Conservation (phyloP, 2,329 filamentous ascomycete species). For the Pyrenophora graminea region DNA sequence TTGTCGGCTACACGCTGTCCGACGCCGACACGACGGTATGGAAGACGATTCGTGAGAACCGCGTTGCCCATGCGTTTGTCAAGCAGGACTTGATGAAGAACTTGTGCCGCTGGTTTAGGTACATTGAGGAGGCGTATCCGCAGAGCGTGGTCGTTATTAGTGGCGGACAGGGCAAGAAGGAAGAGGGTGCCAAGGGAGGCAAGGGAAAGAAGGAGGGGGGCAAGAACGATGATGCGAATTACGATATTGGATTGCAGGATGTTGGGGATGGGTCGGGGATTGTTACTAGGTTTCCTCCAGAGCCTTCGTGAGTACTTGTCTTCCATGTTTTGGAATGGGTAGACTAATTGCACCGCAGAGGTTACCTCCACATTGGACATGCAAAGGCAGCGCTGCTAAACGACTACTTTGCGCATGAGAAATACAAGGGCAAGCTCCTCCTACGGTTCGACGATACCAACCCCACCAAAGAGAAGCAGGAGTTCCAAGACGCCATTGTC, state of each 20-base stretch:
- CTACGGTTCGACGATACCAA: conserved; percentile 98
- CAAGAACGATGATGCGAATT: conserved; percentile 82
- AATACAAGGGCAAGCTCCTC: conserved; percentile 87
- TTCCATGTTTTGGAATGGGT: not conserved
- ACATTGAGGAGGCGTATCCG: conserved; percentile 78
- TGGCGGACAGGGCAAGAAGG: conserved; percentile 40
- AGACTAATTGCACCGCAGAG: conserved; percentile 45
- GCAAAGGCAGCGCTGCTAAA: conserved; percentile 92
- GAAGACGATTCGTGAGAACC: conserved; percentile 80
- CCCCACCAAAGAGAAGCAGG: conserved; percentile 94
- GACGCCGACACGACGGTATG: conserved; percentile 81
- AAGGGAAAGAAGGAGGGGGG: conserved; percentile 63
- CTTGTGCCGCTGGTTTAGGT: conserved; percentile 83
- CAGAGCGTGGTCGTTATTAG: conserved; percentile 71
- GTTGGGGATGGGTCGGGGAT: conserved; percentile 75
- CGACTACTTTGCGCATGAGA: conserved; percentile 94
- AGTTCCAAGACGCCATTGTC: conserved; percentile 91
- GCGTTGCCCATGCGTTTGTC: conserved; percentile 78
- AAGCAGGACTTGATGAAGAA: conserved; percentile 78
- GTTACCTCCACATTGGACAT: conserved; percentile 94
- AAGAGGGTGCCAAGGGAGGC: conserved; percentile 61
- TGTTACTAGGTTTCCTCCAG: conserved; percentile 88
- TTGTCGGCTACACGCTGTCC: conserved; percentile 78
- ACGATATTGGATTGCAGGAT: conserved; percentile 84
- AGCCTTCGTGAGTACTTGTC: conserved; percentile 73